A percentile compares a stretch with the other conserved stretches of the same genome.
Conservation (phyloP, 129 eudicot genomes). For the Ambrosia artemisiifolia region DNA sequence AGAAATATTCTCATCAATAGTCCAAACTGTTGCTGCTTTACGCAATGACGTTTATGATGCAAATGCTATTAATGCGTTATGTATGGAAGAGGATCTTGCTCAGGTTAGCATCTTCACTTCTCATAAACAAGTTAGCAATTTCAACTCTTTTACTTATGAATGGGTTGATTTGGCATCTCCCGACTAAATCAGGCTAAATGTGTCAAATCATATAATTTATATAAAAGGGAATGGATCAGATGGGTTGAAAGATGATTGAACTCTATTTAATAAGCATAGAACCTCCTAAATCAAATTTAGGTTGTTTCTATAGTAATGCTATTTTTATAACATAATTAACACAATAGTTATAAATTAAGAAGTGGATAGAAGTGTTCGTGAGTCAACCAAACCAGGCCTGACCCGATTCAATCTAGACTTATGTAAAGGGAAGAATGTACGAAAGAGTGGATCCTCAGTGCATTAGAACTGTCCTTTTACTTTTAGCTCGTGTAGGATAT, state of each 20-base stretch:
- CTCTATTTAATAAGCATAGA: neutral
- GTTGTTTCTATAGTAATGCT: too few relatives aligned
- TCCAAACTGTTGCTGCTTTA: slow-evolving; percentile 42
- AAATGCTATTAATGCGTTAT: slow-evolving; percentile 35
- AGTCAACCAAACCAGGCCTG: neutral
- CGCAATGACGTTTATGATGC: slow-evolving; percentile 31
- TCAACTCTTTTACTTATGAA: neutral
- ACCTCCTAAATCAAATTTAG: neutral
- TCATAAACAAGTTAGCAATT: neutral
- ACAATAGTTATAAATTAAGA: neutral
- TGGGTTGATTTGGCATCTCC: neutral
- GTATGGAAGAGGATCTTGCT: slow-evolving; percentile 52
- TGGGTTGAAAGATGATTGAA: neutral
- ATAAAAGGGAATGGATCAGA: neutral
- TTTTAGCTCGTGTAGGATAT: neutral
- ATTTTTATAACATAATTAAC: neutral
- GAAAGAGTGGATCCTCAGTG: neutral
- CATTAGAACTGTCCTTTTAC: neutral
- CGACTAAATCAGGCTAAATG: neutral
- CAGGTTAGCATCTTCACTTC: slow-evolving; percentile 35
- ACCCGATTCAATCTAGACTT: neutral
- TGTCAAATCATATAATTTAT: neutral
- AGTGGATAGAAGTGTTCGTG: neutral
- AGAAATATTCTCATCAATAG: slow-evolving; percentile 70
- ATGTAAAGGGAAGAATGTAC: neutral